Percentiles rank a stretch among this genome's conserved stretches.
Conservation (phyloP, 169 alveolate genomes). For the Plasmodium cynomolgi region DNA sequence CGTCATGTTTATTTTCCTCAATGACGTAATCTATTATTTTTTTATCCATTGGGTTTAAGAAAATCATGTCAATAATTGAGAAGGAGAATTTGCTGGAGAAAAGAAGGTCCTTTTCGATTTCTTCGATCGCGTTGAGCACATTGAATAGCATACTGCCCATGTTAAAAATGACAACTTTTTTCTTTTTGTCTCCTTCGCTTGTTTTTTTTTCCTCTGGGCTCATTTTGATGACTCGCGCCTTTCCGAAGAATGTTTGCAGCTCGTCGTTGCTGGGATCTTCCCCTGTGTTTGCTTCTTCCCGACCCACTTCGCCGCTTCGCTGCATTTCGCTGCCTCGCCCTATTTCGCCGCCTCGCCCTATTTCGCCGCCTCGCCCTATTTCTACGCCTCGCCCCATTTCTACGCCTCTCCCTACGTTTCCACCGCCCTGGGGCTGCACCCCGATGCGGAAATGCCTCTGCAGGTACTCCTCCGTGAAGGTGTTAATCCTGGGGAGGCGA, state of each 20-base stretch:
- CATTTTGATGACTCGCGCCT: conserved; percentile 46
- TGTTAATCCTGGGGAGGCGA: conserved; percentile 43
- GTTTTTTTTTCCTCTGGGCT: neutral
- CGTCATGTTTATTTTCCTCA: conserved; percentile 28
- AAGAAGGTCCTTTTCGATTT: conserved; percentile 12
- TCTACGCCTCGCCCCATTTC: neutral
- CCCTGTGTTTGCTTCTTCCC: neutral
- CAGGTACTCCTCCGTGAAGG: conserved; percentile 28
- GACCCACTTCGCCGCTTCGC: neutral
- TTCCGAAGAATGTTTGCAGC: neutral
- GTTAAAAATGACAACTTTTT: conserved; percentile 28
- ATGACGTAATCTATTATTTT: conserved; percentile 36
- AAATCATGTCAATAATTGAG: conserved; percentile 62
- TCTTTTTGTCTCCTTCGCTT: neutral
- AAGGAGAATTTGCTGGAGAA: conserved; percentile 18
- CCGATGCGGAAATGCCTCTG: conserved; percentile 14
- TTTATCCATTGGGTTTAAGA: conserved; percentile 61
- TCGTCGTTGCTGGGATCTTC: neutral
- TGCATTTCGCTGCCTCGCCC: too few relatives aligned
- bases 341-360: neutral
- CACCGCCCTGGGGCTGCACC: neutral
- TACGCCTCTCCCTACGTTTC: neutral
- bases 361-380: neutral
- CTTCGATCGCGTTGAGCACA: conserved; percentile 52
- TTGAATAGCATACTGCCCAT: conserved; percentile 71